phyloP scores from a whole-genome alignment of 306 rosid species.

The Medicago lupulina region DNA sequence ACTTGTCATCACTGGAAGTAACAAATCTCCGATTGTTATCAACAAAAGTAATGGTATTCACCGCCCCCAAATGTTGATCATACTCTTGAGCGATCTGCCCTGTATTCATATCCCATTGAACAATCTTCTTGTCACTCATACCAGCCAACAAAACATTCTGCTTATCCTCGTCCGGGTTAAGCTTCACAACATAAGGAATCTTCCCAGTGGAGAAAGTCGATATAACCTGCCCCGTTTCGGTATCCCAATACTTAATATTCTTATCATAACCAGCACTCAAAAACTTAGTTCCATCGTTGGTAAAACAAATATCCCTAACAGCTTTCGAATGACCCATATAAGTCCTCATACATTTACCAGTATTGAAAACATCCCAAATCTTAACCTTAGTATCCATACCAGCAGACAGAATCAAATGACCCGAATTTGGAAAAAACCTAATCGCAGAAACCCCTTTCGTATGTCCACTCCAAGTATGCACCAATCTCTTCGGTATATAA shows the following conservation, averaged over 20 bases:
- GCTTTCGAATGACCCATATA: conserved; percentile 94
- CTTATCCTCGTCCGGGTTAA: conserved; percentile 95
- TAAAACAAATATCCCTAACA: conserved; percentile 89
- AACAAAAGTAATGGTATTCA: conserved; percentile 94
- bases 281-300: conserved; percentile 86
- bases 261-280: conserved; percentile 93
- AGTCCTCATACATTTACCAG: conserved; percentile 97
- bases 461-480: conserved; percentile 99
- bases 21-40: conserved; percentile 97
- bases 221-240: conserved; percentile 95
- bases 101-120: conserved; percentile 95
- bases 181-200: conserved; percentile 91
- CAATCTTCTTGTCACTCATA: conserved; percentile 99
- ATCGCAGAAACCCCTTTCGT: conserved; percentile 95
- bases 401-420: conserved; percentile 91
- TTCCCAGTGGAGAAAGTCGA: conserved; percentile 90
- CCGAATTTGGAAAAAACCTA: conserved; percentile 84
- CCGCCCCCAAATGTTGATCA: conserved; percentile 99
- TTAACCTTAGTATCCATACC: conserved; percentile 94
- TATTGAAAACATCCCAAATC: conserved; percentile 97
- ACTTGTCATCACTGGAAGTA: conserved; percentile 95
- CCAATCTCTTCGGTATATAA: conserved; percentile 93
- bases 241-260: conserved; percentile 98
- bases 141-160: conserved; percentile 94
- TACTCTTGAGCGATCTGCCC: conserved; percentile 99